Evolutionary conservation across 768 basidiomycete genomes (phyloP).

Genomic region (Dioszegia crocea): DNA sequence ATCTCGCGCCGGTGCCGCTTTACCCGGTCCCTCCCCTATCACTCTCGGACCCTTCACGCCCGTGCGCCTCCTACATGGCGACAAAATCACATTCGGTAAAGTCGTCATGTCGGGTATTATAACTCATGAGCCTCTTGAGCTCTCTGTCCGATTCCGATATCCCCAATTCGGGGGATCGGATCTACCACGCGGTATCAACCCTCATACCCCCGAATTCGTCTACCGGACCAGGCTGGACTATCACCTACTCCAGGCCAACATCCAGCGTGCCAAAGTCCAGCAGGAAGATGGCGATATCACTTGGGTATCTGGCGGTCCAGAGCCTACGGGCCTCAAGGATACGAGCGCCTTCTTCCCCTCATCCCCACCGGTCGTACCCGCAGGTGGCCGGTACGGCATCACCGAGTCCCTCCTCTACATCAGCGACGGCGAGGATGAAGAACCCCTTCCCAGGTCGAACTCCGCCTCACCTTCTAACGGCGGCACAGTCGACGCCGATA

Average conservation of each 20-base stretch:
- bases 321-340: too few species aligned
- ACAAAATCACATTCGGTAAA: constrained; percentile 21
- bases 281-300: too few species aligned
- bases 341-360: too few species aligned
- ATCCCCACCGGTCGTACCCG: too few species aligned
- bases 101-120: not conserved
- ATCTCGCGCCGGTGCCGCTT: too few species aligned
- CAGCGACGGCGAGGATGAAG: constrained; percentile 21
- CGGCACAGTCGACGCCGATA: not conserved
- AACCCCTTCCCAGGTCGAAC: constrained; percentile 1
- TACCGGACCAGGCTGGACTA: too few species aligned
- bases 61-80: constrained; percentile 17
- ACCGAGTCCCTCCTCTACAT: constrained; percentile 22
- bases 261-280: too few species aligned
- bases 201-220: too few species aligned
- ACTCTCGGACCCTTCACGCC: not conserved
- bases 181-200: too few species aligned
- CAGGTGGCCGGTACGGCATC: constrained; percentile 18
- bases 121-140: constrained; percentile 8
- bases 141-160: constrained; percentile 13
- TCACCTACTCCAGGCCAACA: too few species aligned
- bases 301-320: too few species aligned
- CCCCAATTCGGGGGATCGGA: constrained; percentile 13
- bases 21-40: not conserved
- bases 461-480: not conserved